These are phyloP conservation scores for Thuja plicata DNA, from an alignment of 83 land plant genomes.

Conservation along the genomic window DNA sequence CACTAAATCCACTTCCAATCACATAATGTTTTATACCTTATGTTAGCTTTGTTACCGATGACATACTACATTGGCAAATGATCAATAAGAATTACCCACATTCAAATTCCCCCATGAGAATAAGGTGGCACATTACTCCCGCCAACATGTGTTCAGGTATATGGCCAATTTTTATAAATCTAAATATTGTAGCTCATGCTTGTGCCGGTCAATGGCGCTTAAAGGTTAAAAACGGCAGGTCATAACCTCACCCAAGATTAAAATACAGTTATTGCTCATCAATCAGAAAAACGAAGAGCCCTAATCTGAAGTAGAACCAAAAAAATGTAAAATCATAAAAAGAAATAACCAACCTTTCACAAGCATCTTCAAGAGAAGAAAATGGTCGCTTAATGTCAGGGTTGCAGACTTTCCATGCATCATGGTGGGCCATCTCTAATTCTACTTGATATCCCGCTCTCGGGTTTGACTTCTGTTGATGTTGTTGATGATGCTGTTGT, in stretches of 20 bases:
- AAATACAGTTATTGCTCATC: neutral
- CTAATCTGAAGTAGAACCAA: neutral
- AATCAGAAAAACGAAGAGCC: neutral
- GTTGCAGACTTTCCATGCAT: slow-evolving; percentile 74
- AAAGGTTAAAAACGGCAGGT: too few relatives aligned
- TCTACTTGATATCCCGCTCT: slow-evolving; percentile 38
- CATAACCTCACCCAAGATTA: neutral
- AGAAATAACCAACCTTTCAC: slow-evolving; percentile 60
- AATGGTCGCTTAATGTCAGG: slow-evolving; percentile 90
- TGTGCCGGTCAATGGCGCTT: neutral
- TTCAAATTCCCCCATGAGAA: neutral
- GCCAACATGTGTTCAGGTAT: neutral
- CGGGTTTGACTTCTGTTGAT: neutral
- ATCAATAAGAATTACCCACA: neutral
- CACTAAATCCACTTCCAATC: neutral
- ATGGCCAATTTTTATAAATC: neutral
- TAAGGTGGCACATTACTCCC: neutral
- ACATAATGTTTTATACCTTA: neutral
- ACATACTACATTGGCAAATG: neutral
- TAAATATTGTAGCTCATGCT: neutral
- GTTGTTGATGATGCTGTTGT: neutral
- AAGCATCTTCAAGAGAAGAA: slow-evolving; percentile 89
- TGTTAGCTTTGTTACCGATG: neutral
- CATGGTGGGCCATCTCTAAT: slow-evolving; percentile 91
- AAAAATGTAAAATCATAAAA: neutral